Base-by-base conservation (phyloP, 176 grass and related monocot species). In the Musa itinerans region DNA sequence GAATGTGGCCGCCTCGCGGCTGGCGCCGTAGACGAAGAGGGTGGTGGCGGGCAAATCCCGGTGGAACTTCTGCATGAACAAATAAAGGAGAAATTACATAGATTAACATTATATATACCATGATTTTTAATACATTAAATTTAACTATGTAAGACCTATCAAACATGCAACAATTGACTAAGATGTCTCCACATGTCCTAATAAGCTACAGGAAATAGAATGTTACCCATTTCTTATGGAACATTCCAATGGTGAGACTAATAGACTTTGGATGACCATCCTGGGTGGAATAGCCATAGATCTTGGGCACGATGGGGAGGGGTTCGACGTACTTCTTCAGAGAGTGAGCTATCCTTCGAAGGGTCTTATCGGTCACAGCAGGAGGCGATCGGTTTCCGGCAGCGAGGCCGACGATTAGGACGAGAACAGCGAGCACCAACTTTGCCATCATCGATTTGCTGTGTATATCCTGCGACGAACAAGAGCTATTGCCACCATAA, bases 161-260 rank as follows among this genome's bases (percentile, higher is more conserved):
- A 17, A 57, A 0, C 16, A 57, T 13, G 12, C 11, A 13, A 57
- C 16, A 57, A 17, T 17, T 57, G 1, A 13, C 16, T 17, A 13
- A 11, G 26, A 27, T 27, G 26, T 27, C 26, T 27, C 26, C 26
- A 2, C 26, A 27, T 1, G 0, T 0, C 0, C 26, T 27, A 27
- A 27, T 27, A 27, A 27, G 2, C 16, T 11, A 17, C 11, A 26
- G 11, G 0, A 22, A 53, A 12, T 21, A 8, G 1, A 11, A 0
- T 3, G 72, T 58, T 74, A 93, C 90, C 92, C 88, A 96, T 90
- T 91, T 91, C 52, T 91, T 91, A 5, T 63, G 62, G 72, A 73
- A 96, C 88, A 96, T 91, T 6, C 92, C 92, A 26, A 96, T 65
- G 78, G 86, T 78, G 86, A 96, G 88, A 23, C 54, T 72, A 27